Evolutionary conservation across 495 filamentous ascomycete genomes (phyloP).

Genomic region (Jackrogersella multiformis): DNA sequence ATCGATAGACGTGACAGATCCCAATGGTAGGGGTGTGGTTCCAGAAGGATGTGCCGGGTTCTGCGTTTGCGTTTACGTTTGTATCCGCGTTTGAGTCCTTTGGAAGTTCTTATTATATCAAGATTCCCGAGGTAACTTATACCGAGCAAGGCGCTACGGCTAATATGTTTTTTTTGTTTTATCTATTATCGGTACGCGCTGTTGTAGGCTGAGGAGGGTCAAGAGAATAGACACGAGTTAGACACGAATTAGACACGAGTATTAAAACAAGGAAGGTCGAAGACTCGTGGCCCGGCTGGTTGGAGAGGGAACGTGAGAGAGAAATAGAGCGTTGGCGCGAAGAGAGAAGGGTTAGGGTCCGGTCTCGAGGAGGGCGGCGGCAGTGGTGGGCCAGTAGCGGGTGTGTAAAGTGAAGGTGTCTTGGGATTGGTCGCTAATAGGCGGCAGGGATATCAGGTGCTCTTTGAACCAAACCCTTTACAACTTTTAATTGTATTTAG

Average conservation of each 20-base stretch:
- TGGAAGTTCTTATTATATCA: conserved; percentile 3
- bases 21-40: conserved; percentile 36
- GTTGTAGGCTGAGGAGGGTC: conserved; percentile 4
- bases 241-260: conserved; percentile 2
- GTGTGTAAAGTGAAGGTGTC: conserved; percentile 31
- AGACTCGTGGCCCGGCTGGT: conserved; percentile 6
- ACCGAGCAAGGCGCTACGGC: conserved; percentile 16
- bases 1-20: conserved; percentile 41
- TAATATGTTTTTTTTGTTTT: conserved; percentile 35
- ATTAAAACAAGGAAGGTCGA: conserved; percentile 32
- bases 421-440: conserved; percentile 33
- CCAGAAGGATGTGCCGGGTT: conserved; percentile 22
- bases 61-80: too few species aligned
- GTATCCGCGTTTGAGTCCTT: too few species aligned
- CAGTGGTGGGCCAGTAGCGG: conserved; percentile 39
- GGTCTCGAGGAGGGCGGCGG: conserved; percentile 36
- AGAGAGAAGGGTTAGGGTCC: conserved; percentile 20
- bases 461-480: conserved; percentile 35
- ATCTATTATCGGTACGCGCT: conserved; percentile 35
- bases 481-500: conserved; percentile 24
- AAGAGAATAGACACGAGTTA: conserved; percentile 3
- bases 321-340: conserved; percentile 24
- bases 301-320: conserved; percentile 25
- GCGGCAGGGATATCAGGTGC: conserved; percentile 41
- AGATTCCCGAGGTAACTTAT: conserved; percentile 27